These are phyloP conservation scores for Globisporangium cylindrosporum DNA, from an alignment of 352 stramenopile species.

Conservation along the genomic window DNA sequence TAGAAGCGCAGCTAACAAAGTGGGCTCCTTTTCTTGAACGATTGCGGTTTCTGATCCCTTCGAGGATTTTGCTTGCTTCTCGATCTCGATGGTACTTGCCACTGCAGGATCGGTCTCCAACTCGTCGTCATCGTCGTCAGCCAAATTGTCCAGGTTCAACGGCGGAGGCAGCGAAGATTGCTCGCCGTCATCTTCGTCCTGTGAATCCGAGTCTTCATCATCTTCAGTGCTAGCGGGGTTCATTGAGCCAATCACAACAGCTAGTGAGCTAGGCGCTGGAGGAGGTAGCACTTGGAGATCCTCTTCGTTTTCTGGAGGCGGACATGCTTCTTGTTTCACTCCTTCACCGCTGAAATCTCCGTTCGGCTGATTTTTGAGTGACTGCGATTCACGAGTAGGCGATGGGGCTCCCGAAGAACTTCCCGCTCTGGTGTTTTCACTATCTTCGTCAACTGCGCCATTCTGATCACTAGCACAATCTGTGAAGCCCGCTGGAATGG, in stretches of 20 bases:
- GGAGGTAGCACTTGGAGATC: slow-evolving; percentile 11
- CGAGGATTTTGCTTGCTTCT: slow-evolving; percentile 2
- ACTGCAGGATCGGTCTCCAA: slow-evolving; percentile 41
- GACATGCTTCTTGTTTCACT: background rate
- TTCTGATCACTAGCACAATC: background rate
- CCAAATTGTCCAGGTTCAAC: slow-evolving; percentile 12
- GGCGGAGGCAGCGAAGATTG: slow-evolving; percentile 7
- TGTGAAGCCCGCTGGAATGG: background rate
- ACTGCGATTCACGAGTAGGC: background rate
- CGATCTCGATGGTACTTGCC: slow-evolving; percentile 19
- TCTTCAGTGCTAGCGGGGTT: slow-evolving; percentile 10
- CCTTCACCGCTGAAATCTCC: background rate
- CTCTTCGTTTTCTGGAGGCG: background rate
- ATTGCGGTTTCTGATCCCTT: background rate
- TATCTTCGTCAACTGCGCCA: background rate
- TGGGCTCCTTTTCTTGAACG: background rate
- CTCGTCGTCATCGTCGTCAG: slow-evolving; percentile 43
- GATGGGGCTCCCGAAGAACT: background rate
- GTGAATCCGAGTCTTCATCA: slow-evolving; percentile 15
- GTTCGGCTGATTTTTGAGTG: background rate
- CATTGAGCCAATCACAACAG: slow-evolving; percentile 18
- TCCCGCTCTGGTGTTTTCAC: background rate
- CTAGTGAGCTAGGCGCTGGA: slow-evolving; percentile 5
- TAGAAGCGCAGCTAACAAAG: slow-evolving; percentile 7
- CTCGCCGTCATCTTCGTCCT: slow-evolving; percentile 35